These are phyloP conservation scores for Heritiera fomes DNA, from an alignment of 345 rosid species.

Conservation along the genomic window DNA sequence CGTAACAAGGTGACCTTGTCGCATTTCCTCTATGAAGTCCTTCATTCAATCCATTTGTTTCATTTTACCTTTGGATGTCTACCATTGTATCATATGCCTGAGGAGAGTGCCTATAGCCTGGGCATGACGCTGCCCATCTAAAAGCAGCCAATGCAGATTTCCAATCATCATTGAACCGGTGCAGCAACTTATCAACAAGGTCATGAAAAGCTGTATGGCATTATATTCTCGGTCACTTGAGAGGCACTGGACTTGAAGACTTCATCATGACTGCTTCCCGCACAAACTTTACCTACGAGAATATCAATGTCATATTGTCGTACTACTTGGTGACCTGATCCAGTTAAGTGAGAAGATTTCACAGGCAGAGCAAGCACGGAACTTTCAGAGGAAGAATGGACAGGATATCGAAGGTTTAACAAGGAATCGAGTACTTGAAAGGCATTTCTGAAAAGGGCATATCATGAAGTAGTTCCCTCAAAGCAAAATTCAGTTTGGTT, in stretches of 20 bases:
- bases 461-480: conserved; percentile 34
- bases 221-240: conserved; percentile 39
- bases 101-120: conserved; percentile 41
- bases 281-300: conserved; percentile 36
- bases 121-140: conserved; percentile 63
- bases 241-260: conserved; percentile 41
- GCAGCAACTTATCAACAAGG: conserved; percentile 54
- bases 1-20: conserved; percentile 41
- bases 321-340: conserved; percentile 18
- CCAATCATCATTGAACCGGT: conserved; percentile 79
- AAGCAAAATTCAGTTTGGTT: not conserved
- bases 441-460: conserved; percentile 21
- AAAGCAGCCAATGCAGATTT: conserved; percentile 70
- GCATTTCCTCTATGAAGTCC: conserved; percentile 61
- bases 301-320: conserved; percentile 31
- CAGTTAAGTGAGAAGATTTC: conserved; percentile 26
- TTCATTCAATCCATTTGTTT: conserved; percentile 71
- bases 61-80: conserved; percentile 64
- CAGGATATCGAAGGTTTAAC: conserved; percentile 25
- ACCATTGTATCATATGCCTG: conserved; percentile 57
- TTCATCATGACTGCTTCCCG: conserved; percentile 51
- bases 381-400: conserved; percentile 22
- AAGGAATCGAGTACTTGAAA: conserved; percentile 23
- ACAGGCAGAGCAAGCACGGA: conserved; percentile 24
- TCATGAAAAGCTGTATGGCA: conserved; percentile 40